Conservation (phyloP, 108 stramenopile species). For the Skeletonema menzelii region DNA sequence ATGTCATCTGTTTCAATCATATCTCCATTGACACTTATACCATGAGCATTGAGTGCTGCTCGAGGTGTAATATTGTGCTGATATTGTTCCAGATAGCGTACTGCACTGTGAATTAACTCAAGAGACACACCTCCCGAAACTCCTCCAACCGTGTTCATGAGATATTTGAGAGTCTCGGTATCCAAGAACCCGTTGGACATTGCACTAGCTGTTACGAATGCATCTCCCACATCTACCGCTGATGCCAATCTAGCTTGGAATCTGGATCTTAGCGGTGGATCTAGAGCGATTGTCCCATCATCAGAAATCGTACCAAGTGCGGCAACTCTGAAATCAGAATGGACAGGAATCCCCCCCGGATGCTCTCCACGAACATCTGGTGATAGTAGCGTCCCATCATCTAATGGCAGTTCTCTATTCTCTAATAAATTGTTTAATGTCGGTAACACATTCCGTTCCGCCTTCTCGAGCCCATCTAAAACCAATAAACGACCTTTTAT, state of each 20-base stretch:
- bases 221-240: conserved; percentile 30
- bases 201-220: conserved; percentile 35
- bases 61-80: conserved; percentile 26
- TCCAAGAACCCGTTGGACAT: conserved; percentile 21
- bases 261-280: conserved; percentile 83
- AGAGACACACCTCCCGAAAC: conserved; percentile 24
- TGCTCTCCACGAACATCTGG: conserved; percentile 22
- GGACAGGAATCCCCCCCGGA: conserved; percentile 44
- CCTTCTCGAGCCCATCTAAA: conserved; percentile 87
- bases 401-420: conserved; percentile 80
- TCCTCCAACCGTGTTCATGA: conserved; percentile 22
- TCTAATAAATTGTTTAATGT: conserved; percentile 88
- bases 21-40: conserved; percentile 14
- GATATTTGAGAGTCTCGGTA: conserved; percentile 25
- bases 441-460: conserved; percentile 85
- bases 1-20: conserved; percentile 48
- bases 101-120: conserved; percentile 41
- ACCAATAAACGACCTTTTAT: conserved; percentile 79
- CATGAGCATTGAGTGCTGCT: conserved; percentile 44
- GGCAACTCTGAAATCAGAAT: conserved; percentile 83
- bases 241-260: conserved; percentile 60
- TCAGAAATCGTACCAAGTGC: conserved; percentile 54
- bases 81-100: conserved; percentile 28
- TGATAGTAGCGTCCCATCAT: conserved; percentile 68
- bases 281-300: conserved; percentile 58